Percentiles rank a stretch among this genome's conserved stretches.
These are phyloP conservation scores for Tilletia horrida DNA, from an alignment of 1,284 basidiomycete species.

Conservation along the genomic window DNA sequence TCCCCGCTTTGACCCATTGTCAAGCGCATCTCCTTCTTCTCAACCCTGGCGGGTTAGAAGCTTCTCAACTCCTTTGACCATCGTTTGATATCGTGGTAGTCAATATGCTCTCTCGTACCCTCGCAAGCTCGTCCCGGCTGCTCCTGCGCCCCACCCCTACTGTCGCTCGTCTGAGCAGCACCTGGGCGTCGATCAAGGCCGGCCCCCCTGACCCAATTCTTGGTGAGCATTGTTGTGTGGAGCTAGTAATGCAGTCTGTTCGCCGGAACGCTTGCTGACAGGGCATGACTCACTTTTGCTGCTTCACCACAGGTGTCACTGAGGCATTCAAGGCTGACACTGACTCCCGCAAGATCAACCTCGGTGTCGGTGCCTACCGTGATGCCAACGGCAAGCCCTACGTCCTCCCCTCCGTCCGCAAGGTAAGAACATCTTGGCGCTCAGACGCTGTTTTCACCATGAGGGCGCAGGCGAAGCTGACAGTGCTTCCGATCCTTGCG, in stretches of 20 bases:
- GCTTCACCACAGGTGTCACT: slow-evolving; percentile 65
- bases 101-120: slow-evolving; percentile 7
- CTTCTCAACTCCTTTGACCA: no score
- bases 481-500: slow-evolving; percentile 19
- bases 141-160: slow-evolving; percentile 12
- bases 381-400: slow-evolving; percentile 94
- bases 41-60: no score
- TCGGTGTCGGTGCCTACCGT: slow-evolving; percentile 78
- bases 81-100: not conserved
- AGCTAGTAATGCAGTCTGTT: not conserved
- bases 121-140: slow-evolving; percentile 11
- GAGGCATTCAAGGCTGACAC: slow-evolving; percentile 83
- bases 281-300: not conserved
- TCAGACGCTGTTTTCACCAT: not conserved
- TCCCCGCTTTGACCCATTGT: no score
- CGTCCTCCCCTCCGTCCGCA: slow-evolving; percentile 82
- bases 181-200: slow-evolving; percentile 77
- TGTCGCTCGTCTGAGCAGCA: slow-evolving; percentile 59
- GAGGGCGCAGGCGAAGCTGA: not conserved
- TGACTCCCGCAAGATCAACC: slow-evolving; percentile 92
- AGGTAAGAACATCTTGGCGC: slow-evolving; percentile 60
- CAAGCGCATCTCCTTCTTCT: no score
- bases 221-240: slow-evolving; percentile 61
- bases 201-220: slow-evolving; percentile 92
- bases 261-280: not conserved